Evolutionary conservation across 148 eudicot species (phyloP).

Genomic region (Vaccinium myrtillus): DNA sequence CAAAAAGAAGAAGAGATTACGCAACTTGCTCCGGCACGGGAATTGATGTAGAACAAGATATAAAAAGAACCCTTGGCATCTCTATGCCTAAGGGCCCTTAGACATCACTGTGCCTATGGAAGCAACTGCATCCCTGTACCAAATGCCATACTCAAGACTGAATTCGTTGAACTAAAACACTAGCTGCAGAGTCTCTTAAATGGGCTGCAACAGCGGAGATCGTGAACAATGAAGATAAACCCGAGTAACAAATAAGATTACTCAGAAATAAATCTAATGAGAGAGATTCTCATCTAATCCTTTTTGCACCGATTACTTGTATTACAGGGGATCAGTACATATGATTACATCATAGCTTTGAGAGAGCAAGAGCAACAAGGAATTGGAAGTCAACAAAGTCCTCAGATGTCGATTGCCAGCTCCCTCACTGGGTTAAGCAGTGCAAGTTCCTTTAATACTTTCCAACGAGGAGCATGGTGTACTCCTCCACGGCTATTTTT

Average conservation of each 20-base stretch:
- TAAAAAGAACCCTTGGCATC: background rate
- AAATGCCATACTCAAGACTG: background rate
- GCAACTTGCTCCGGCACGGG: background rate
- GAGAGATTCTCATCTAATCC: background rate
- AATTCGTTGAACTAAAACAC: background rate
- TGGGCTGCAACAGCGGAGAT: background rate
- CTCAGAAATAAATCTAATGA: background rate
- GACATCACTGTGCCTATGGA: background rate
- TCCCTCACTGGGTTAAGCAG: slow-evolving; percentile 97
- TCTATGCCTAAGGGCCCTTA: background rate
- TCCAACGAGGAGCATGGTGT: slow-evolving; percentile 92
- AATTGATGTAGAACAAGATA: background rate
- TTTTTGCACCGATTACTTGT: background rate
- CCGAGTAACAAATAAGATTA: background rate
- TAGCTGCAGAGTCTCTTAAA: background rate
- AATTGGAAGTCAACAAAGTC: slow-evolving; percentile 90
- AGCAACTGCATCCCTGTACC: background rate
- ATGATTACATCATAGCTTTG: slow-evolving; percentile 95
- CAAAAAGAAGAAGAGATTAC: background rate
- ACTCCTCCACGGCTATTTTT: slow-evolving; percentile 92
- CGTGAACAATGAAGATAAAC: background rate
- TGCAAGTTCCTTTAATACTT: slow-evolving; percentile 84
- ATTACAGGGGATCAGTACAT: slow-evolving; percentile 88
- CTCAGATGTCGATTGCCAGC: slow-evolving; percentile 94
- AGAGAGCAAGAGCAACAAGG: slow-evolving; percentile 96